Evolutionary conservation across 768 basidiomycete species (phyloP), one percentile per base, ranked within the genome.

Genomic region (Boletus coccyginus): DNA sequence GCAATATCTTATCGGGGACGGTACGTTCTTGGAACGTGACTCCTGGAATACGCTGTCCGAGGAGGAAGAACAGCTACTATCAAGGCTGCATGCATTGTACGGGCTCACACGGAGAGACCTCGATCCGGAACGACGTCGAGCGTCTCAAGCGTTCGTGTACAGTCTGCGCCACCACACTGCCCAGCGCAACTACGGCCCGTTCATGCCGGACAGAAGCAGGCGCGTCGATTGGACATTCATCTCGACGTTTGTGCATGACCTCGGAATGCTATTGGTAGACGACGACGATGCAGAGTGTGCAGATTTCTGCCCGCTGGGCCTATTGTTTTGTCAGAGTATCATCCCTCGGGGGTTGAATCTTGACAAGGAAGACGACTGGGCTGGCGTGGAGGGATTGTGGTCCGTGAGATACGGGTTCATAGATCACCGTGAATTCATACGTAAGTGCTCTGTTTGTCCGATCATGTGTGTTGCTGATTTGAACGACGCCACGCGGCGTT

Each of bases 401-500:
- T 70, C 73, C 5, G 78, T 83, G 13, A 78, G 81, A n/a, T 88
- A 87, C 62, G 83, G 80, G 50, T 90, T 86, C 63, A 78, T 81
- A 50, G 87, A 90, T 65, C 87, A 90, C 62, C 71, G 84, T 7
- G 84, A 85, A 46, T 75, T 90, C 38, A 62, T 87, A 41, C 70
- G 87, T 89, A 62, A 67, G 86, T 74, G 5, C 14, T 43, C 35
- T 45, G 21, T 19, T 42, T 5, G 13, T 50, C 17, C 9, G 3
- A 11, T 44, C 33, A 4, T 14, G n/a, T 29, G 43, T n/a, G 21
- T 54, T 14, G 36, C 55, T 64, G 53, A 66, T 21, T 21, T 33
- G 17, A 24, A 19, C 4, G 52, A 9, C 9, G 12, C 46, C 11
- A 21, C 21, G 21, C 21, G 21, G 21, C 13, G 35, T 52, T n/a